Evolutionary conservation across 805 yeast genomes (phyloP), one percentile per base, ranked within the genome.

Genomic region (Myxozyma neotropica): DNA sequence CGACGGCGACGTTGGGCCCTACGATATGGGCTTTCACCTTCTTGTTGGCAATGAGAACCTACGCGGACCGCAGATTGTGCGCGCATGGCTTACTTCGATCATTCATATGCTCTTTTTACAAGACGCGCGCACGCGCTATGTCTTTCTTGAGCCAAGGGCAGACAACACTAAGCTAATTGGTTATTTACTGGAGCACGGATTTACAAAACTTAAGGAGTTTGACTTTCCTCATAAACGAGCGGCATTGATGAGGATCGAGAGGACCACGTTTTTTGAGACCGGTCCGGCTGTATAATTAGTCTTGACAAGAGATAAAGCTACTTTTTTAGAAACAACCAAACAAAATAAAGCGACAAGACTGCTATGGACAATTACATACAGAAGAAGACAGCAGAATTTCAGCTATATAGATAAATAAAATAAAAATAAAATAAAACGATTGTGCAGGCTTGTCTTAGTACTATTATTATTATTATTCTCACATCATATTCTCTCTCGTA

Each of bases 191-290:
- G 29, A 43, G 13, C 27, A 36, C 21, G 66, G 64, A 10, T 68
- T 58, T 43, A 39, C 56, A 23, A 68, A 68, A 47, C 38, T 55
- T 10, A 46, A 53, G 35, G 71, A 67, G 36, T 68, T 68, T 35
- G 59, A 68, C 39, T 68, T 68, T 42, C 71, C 71, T 4, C 71
- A 68, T 40, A 68, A 68, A 45, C 61, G 67, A 26, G 68, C 71
- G 7, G 71, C 71, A 15, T 53, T 69, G 56, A 63, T 68, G 68
- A 36, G 64, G 17, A 61, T 68, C 24, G 53, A 57, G 12, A 52
- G 71, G 1, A 46, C 57, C 15, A 52, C 48, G 24, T 68, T 67
- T 50, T 63, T 65, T 46, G 39, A 47, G 42, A 36, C 12, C 3
- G 55, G 62, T 26, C 62, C 56, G 4, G 46, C 59, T 15, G 10